Evolutionary conservation across 495 filamentous ascomycete species (phyloP), one percentile per base, ranked within the genome.

Genomic region (Aspergillus kassunensis): DNA sequence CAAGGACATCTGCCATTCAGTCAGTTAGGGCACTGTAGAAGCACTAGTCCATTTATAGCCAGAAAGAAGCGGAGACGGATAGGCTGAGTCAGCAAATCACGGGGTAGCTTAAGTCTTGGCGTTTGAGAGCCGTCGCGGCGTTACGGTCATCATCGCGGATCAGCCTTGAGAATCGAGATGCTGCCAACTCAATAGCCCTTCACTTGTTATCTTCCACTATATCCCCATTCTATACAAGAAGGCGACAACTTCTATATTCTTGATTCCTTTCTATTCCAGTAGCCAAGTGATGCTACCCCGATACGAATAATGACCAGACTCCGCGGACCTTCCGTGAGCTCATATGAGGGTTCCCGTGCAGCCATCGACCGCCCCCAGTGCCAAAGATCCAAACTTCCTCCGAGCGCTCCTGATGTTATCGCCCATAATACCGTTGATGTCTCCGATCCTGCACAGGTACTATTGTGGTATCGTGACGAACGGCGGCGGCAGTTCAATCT

Each of bases 401-500:
- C 65, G 15, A 74, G 76, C 49, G 75, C 77, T 7, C 78, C 75
- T 2, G 70, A 74, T 4, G 46, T 75, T n/a, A 62, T 83, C 39
- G 51, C 42, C 4, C 65, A 69, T 35, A 74, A 81, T 44, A 82
- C 79, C 0, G 71, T 81, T 46, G 70, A 69, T 30, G 64, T 82
- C 1, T 66, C 64, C 0, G 69, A 79, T 42, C 65, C 72, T 2
- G 66, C 72, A 5, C 65, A 71, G 36, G 72, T 79, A 1, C 63
- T 80, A 15, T 60, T 73, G 5, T 67, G 76, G 55, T 72, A 73
- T 57, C 68, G 75, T 34, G 74, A 77, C 45, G 77, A 80, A 41
- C 72, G 79, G 23, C 64, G 72, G 44, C 66, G 75, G 23, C 65
- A 71, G n/a, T 81, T 78, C 46, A 77, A 80, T 52, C 47, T 65